phyloP scores from a whole-genome alignment of 495 filamentous ascomycete genomes.

The Pseudotulostoma volvatum region DNA sequence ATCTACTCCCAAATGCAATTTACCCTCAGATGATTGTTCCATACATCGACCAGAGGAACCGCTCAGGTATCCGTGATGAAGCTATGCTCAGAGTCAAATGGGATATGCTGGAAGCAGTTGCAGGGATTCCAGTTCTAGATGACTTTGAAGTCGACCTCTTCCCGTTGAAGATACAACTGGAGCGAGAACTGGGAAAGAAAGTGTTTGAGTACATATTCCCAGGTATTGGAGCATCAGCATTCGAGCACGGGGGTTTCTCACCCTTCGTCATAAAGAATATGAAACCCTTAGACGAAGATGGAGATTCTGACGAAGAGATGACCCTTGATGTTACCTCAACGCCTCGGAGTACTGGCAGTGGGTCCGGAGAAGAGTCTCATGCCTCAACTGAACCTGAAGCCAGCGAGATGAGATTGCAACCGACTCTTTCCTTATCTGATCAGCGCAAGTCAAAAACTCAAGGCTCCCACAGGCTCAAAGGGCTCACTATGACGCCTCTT shows the following conservation, averaged over 20 bases:
- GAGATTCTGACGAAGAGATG: slow-evolving; percentile 41
- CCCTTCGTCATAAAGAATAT: slow-evolving; percentile 75
- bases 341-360: slow-evolving; percentile 13
- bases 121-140: slow-evolving; percentile 92
- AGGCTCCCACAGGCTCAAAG: slow-evolving; percentile 25
- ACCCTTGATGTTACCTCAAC: slow-evolving; percentile 19
- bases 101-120: slow-evolving; percentile 96
- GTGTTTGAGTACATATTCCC: slow-evolving; percentile 98
- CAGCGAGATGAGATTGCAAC: slow-evolving; percentile 60
- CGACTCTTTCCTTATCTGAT: slow-evolving; percentile 52
- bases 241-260: slow-evolving; percentile 51
- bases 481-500: slow-evolving; percentile 27
- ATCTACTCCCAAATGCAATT: slow-evolving; percentile 73
- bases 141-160: slow-evolving; percentile 92
- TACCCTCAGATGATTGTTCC: slow-evolving; percentile 94
- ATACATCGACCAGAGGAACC: slow-evolving; percentile 51
- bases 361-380: slow-evolving; percentile 20
- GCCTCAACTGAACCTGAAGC: slow-evolving; percentile 41
- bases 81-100: slow-evolving; percentile 88
- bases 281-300: slow-evolving; percentile 29
- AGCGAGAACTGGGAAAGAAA: slow-evolving; percentile 81
- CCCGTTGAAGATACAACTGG: slow-evolving; percentile 85
- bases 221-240: slow-evolving; percentile 42
- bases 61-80: slow-evolving; percentile 32
- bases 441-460: slow-evolving; percentile 21